These are phyloP conservation scores for Nannochloropsis oceanica DNA, from an alignment of 108 stramenopile genomes.

Conservation along the genomic window DNA sequence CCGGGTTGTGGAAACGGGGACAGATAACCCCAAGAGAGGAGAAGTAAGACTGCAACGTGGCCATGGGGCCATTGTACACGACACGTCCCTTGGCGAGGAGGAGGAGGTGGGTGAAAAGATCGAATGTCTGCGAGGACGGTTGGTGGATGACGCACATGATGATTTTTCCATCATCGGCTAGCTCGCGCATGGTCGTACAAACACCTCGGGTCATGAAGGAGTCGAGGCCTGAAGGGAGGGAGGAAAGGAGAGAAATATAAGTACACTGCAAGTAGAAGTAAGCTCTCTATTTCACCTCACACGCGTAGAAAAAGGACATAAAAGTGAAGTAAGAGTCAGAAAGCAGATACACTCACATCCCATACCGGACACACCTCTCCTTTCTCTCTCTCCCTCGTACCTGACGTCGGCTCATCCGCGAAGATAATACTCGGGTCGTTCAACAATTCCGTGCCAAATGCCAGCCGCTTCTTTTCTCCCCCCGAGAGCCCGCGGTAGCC, in stretches of 20 bases:
- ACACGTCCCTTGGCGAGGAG: constrained; percentile 4
- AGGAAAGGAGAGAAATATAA: no score
- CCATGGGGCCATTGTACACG: constrained; percentile 5
- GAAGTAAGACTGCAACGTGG: neutral
- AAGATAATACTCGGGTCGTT: constrained; percentile 30
- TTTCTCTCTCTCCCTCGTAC: neutral
- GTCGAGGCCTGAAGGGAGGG: constrained; percentile 39
- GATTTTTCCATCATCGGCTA: constrained; percentile 31
- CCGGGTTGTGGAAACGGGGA: neutral
- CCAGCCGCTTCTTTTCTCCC: constrained; percentile 31
- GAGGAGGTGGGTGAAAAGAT: constrained; percentile 8
- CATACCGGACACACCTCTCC: no score
- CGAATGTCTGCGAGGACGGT: constrained; percentile 18
- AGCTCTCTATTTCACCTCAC: no score
- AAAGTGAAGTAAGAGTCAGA: neutral
- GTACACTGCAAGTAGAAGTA: no score
- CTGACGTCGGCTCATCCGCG: constrained; percentile 47
- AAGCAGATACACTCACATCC: no score
- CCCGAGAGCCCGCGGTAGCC: constrained; percentile 17
- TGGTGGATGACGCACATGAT: constrained; percentile 33
- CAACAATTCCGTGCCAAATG: constrained; percentile 41
- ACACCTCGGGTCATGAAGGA: constrained; percentile 42
- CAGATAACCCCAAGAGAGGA: neutral
- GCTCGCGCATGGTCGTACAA: constrained; percentile 36
- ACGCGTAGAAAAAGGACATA: no score